Conservation (phyloP, 225 moss, liverwort and hornwort genomes). For the Sphagnum contortum region DNA sequence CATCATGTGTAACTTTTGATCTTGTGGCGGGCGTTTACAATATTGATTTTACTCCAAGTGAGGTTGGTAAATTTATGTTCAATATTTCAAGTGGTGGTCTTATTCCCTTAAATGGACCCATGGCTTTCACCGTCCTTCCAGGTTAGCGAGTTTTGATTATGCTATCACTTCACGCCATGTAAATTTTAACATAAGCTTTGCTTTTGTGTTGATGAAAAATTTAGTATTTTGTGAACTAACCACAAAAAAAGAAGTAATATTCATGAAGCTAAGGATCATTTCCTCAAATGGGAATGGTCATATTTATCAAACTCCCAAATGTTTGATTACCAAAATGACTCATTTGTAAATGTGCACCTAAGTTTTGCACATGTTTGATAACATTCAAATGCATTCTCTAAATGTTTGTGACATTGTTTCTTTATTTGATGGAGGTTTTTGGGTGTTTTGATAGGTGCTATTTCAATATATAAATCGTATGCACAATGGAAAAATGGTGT, state of each 20-base stretch:
- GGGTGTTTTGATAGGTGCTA: neutral
- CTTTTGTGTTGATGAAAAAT: too few species aligned
- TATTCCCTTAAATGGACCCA: neutral
- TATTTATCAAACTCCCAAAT: too few species aligned
- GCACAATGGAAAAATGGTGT: neutral
- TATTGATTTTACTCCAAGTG: neutral
- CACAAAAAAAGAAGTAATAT: too few species aligned
- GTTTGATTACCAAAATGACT: too few species aligned
- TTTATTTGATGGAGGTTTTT: neutral
- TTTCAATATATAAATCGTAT: neutral
- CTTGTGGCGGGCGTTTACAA: neutral
- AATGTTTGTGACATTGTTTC: neutral
- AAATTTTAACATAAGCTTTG: neutral
- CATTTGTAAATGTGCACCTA: too few species aligned
- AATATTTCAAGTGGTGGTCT: conserved; percentile 1
- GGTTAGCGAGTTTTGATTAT: neutral
- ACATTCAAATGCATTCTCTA: neutral
- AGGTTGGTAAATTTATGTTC: neutral
- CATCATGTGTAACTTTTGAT: neutral
- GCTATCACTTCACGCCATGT: neutral
- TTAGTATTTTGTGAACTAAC: too few species aligned
- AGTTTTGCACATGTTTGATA: neutral
- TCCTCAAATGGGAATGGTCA: too few species aligned
- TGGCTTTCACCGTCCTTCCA: neutral
- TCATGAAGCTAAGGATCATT: too few species aligned